Conservation (phyloP, 2,329 filamentous ascomycete species). For the Xylariaceae sp. region DNA sequence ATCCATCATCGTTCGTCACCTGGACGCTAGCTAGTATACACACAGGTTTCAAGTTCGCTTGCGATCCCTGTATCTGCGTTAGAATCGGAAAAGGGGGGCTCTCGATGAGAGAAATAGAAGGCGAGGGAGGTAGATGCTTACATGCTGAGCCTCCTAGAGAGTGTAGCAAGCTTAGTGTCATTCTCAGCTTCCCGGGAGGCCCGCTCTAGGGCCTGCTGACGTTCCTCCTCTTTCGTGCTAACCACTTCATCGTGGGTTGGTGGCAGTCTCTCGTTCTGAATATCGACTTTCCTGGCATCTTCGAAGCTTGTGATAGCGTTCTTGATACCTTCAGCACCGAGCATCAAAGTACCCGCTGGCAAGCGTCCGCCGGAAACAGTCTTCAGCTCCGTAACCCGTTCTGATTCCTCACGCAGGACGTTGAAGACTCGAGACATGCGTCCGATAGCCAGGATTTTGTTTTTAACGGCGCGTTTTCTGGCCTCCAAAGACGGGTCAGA, state of each 20-base stretch:
- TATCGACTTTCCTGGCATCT: constrained; percentile 91
- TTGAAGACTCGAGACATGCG: constrained; percentile 97
- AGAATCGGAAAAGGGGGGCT: constrained; percentile 1
- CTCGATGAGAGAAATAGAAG: constrained; percentile 2
- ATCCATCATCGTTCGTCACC: constrained; percentile 16
- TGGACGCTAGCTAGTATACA: constrained; percentile 22
- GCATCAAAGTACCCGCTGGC: constrained; percentile 93
- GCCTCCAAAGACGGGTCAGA: constrained; percentile 82
- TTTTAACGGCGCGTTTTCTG: constrained; percentile 96
- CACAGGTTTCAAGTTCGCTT: constrained; percentile 26
- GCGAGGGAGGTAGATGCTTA: constrained; percentile 48
- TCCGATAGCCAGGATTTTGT: constrained; percentile 98
- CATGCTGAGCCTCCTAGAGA: constrained; percentile 94
- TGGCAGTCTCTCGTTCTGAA: constrained; percentile 92
- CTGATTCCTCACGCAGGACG: constrained; percentile 92
- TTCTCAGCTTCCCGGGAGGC: constrained; percentile 87
- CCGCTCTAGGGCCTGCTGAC: constrained; percentile 76
- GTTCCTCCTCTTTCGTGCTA: constrained; percentile 74
- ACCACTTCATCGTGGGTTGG: constrained; percentile 89
- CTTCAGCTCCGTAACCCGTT: constrained; percentile 95
- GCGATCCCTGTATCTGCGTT: constrained; percentile 30
- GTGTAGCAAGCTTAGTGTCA: constrained; percentile 71
- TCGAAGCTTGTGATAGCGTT: constrained; percentile 96
- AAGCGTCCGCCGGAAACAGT: constrained; percentile 88
- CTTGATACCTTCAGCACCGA: constrained; percentile 97